Conservation (phyloP, 495 filamentous ascomycete species). For the Oidiodendron maius region DNA sequence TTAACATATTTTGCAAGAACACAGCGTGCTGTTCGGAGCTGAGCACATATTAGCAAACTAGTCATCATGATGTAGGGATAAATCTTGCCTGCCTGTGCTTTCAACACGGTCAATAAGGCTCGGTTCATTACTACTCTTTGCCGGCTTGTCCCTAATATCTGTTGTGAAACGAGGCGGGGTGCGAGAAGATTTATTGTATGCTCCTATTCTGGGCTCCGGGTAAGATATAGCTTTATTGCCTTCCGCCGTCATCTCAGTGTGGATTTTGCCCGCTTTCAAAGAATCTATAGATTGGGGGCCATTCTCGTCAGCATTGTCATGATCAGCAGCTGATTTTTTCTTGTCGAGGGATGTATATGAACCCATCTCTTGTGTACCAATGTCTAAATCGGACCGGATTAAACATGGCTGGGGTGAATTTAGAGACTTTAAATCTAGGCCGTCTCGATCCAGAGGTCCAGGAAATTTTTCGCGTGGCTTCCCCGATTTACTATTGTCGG, state of each 20-base stretch:
- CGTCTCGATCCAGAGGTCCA: no score
- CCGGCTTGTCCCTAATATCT: neutral
- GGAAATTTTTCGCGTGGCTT: no score
- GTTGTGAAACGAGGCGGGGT: conserved; percentile 11
- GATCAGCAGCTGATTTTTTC: neutral
- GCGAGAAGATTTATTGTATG: conserved; percentile 6
- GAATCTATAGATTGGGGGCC: conserved; percentile 1
- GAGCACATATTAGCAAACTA: no score
- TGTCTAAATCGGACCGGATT: no score
- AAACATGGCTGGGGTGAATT: no score
- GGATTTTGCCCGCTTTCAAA: neutral
- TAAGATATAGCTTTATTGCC: no score
- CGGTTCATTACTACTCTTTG: conserved; percentile 2
- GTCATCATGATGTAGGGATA: no score
- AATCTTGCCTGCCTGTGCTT: conserved; percentile 16
- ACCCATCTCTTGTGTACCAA: no score
- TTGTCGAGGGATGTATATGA: neutral
- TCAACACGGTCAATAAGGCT: conserved; percentile 13
- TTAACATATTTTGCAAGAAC: conserved; percentile 23
- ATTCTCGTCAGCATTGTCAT: neutral
- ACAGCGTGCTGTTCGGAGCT: conserved; percentile 15
- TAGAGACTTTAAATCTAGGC: no score
- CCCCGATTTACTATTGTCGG: no score
- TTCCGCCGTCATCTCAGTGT: no score
- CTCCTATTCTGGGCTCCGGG: no score